Conservation (phyloP, 2,329 filamentous ascomycete genomes). For the Zarea fungicola region DNA sequence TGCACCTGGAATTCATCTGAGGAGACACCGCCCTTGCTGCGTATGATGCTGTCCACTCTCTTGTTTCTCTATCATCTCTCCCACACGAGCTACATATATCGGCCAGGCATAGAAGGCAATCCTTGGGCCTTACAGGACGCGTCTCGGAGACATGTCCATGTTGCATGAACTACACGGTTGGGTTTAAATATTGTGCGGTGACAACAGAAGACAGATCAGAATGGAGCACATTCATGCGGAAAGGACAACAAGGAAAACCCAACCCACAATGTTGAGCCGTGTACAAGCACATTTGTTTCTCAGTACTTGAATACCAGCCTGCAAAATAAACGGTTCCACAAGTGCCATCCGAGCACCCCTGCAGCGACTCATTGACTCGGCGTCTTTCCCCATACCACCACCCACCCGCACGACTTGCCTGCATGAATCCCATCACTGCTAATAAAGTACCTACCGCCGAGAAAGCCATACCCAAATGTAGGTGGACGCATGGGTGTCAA, state of each 20-base stretch:
- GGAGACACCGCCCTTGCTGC: conserved; percentile 28
- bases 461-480: conserved; percentile 11
- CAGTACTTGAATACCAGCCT: too few relatives aligned
- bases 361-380: conserved; percentile 13
- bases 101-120: conserved; percentile 17
- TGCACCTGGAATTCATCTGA: conserved; percentile 26
- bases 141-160: conserved; percentile 11
- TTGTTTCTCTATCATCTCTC: conserved; percentile 19
- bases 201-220: background rate
- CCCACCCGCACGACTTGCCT: conserved; percentile 23
- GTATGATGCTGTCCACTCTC: conserved; percentile 22
- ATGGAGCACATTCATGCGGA: too few relatives aligned
- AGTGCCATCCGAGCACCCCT: background rate
- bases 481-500: conserved; percentile 2
- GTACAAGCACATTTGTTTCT: too few relatives aligned
- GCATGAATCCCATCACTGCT: conserved; percentile 19
- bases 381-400: conserved; percentile 22
- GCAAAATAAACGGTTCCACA: too few relatives aligned
- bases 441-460: conserved; percentile 13
- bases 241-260: too few relatives aligned
- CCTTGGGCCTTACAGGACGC: conserved; percentile 5
- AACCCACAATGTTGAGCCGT: too few relatives aligned
- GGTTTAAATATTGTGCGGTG: background rate
- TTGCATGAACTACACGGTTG: conserved; percentile 14
- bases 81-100: conserved; percentile 19